Base-by-base conservation (phyloP, 441 rosid genomes). In the Gossypium schwendimanii region DNA sequence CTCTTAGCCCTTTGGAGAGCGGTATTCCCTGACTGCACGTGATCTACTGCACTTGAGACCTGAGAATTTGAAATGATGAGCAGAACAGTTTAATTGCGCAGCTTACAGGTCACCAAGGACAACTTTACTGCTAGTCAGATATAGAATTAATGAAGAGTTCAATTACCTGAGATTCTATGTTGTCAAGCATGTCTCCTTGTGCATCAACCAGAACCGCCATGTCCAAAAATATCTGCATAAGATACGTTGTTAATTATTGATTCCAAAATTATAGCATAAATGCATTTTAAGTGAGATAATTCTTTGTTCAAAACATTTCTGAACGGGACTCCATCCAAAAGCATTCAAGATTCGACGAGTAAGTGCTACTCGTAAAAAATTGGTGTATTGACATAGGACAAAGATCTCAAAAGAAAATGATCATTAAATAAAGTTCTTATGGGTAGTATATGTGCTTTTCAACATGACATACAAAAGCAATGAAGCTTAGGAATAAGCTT, bases 201-300 rank as follows among this genome's bases (percentile, higher is more conserved):
- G 96, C 95, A 59, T 94, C 98, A 65, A 94, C 98, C 82, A 96
- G 77, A 59, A 96, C 99, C 0, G 98, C 99, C 92, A 96, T 96
- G 73, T 96, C 99, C 61, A 96, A 77, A 84, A 92, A 96, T 75
- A 94, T 81, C 99, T 96, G 93, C 63, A 73, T 49, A 65, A 47
- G 33, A 52, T 49, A 24, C 18, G 47, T 23, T 67, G 33, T 67
- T 9, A 53, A 53, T 47, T n/a, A 53, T 10, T 3, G 28, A 70
- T 28, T 61, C 33, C 8, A 55, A 49, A 49, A 49, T 24, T 36
- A n/a, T 21, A 11, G 68, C 69, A 24, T 3, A n/a, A 71, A 24
- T 59, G 41, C 21, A 23, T 7, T 7, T 18, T 6, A 21, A 24
- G 36, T 59, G 39, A 24, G 15, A 12, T 12, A n/a, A 26, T 23